These are phyloP conservation scores for Metrosideros polymorpha DNA, from an alignment of 441 rosid genomes.

Conservation along the genomic window DNA sequence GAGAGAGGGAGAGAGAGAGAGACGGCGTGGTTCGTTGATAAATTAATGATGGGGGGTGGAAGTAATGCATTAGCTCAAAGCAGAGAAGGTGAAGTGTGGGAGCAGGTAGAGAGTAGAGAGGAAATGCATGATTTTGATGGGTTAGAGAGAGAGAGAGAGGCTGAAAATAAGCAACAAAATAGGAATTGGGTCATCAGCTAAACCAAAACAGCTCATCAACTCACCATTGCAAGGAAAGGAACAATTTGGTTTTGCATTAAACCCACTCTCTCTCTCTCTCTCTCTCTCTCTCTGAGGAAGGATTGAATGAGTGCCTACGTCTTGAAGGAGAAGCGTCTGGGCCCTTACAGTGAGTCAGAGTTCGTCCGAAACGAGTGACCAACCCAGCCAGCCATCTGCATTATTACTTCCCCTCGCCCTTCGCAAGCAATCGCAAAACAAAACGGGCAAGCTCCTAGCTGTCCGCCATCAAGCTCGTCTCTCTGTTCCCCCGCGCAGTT, in stretches of 20 bases:
- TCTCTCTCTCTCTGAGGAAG: background rate
- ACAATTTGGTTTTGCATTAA: background rate
- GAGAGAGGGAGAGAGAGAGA: background rate
- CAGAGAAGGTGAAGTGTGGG: slow-evolving; percentile 4
- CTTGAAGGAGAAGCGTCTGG: background rate
- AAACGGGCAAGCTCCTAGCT: background rate
- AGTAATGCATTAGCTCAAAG: background rate
- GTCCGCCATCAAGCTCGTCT: background rate
- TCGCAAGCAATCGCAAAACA: background rate
- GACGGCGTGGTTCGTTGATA: background rate
- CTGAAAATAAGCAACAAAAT: background rate
- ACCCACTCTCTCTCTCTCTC: background rate
- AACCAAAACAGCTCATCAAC: background rate
- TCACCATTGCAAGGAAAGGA: background rate
- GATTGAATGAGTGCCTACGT: background rate
- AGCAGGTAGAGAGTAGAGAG: slow-evolving; percentile 13
- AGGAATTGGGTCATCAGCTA: background rate
- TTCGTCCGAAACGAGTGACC: background rate
- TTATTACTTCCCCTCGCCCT: background rate
- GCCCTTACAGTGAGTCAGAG: background rate
- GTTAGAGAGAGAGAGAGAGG: background rate
- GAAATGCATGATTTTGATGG: background rate
- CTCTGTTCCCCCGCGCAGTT: background rate
- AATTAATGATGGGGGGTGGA: background rate
- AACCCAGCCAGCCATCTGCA: background rate